A percentile compares a stretch with the other conserved stretches of the same genome.
Conservation (phyloP, 805 yeast species). For the Barnettozyma salicaria region DNA sequence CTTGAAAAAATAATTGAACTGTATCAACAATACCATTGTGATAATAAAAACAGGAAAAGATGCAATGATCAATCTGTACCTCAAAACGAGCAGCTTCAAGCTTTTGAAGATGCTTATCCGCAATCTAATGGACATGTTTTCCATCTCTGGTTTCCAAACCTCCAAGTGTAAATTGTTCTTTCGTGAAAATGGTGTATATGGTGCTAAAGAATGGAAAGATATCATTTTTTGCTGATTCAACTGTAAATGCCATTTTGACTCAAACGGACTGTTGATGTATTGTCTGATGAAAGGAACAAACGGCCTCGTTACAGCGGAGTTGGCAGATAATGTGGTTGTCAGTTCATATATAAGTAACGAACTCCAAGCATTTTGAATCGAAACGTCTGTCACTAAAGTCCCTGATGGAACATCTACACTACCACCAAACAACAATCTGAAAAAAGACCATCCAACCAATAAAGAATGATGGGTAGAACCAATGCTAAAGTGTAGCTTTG, state of each 20-base stretch:
- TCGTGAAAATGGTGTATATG: conserved; percentile 50
- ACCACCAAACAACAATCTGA: conserved; percentile 22
- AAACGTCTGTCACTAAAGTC: conserved; percentile 41
- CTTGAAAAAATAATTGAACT: conserved; percentile 40
- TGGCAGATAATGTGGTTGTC: conserved; percentile 14
- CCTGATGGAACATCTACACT: conserved; percentile 34
- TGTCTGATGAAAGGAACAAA: conserved; percentile 69
- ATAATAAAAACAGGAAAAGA: conserved; percentile 63
- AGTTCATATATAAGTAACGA: conserved; percentile 52
- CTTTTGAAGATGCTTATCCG: conserved; percentile 52
- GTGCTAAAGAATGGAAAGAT: conserved; percentile 60
- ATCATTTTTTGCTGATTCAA: conserved; percentile 35
- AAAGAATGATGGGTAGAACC: conserved; percentile 11
- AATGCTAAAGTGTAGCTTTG: background rate
- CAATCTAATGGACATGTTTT: conserved; percentile 19
- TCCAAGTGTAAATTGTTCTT: conserved; percentile 34
- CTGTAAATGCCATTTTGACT: conserved; percentile 74
- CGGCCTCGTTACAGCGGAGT: conserved; percentile 1
- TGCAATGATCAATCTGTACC: conserved; percentile 72
- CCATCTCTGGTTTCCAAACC: conserved; percentile 37
- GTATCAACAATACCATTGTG: conserved; percentile 46
- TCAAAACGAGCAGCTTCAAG: conserved; percentile 59
- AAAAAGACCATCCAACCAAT: conserved; percentile 1
- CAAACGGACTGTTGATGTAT: conserved; percentile 55
- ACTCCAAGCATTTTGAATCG: conserved; percentile 54